These are phyloP conservation scores for Candida freyschussii DNA, from an alignment of 1,139 yeast species.

Conservation along the genomic window DNA sequence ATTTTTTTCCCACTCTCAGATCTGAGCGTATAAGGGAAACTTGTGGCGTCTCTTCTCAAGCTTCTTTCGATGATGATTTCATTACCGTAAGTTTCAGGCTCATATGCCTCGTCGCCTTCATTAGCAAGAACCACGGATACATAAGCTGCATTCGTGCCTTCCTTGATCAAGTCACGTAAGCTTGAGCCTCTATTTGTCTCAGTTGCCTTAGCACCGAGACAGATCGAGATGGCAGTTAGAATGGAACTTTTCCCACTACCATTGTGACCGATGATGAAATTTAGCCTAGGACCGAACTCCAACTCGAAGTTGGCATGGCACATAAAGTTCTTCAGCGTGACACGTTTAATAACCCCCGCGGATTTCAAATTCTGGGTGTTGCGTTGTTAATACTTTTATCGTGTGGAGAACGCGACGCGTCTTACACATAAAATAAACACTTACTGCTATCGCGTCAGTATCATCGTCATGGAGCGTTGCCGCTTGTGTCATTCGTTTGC, in stretches of 20 bases:
- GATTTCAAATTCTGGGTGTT: slow-evolving; percentile 5
- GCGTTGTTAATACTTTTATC: background rate
- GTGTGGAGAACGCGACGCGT: no score
- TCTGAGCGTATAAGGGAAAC: slow-evolving; percentile 46
- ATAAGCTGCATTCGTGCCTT: slow-evolving; percentile 65
- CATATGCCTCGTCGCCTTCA: slow-evolving; percentile 60
- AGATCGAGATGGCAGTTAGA: slow-evolving; percentile 83
- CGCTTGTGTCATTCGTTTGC: slow-evolving; percentile 7
- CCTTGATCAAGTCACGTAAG: slow-evolving; percentile 66
- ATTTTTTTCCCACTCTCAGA: slow-evolving; percentile 47
- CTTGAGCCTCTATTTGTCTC: slow-evolving; percentile 82
- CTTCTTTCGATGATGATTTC: slow-evolving; percentile 67
- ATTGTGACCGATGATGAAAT: slow-evolving; percentile 88
- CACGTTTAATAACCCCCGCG: slow-evolving; percentile 42
- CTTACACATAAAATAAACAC: no score
- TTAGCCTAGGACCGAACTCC: slow-evolving; percentile 75
- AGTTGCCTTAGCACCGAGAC: slow-evolving; percentile 92
- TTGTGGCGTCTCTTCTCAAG: slow-evolving; percentile 48
- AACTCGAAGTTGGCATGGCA: slow-evolving; percentile 77
- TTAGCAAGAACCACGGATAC: slow-evolving; percentile 58
- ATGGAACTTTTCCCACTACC: slow-evolving; percentile 97
- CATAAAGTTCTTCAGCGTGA: slow-evolving; percentile 70
- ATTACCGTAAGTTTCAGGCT: slow-evolving; percentile 61
- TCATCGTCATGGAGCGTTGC: slow-evolving; percentile 2
- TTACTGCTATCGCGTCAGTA: slow-evolving; percentile 4